Evolutionary conservation across 2,329 filamentous ascomycete species (phyloP).

Genomic region (Colletotrichum tamarilloi): DNA sequence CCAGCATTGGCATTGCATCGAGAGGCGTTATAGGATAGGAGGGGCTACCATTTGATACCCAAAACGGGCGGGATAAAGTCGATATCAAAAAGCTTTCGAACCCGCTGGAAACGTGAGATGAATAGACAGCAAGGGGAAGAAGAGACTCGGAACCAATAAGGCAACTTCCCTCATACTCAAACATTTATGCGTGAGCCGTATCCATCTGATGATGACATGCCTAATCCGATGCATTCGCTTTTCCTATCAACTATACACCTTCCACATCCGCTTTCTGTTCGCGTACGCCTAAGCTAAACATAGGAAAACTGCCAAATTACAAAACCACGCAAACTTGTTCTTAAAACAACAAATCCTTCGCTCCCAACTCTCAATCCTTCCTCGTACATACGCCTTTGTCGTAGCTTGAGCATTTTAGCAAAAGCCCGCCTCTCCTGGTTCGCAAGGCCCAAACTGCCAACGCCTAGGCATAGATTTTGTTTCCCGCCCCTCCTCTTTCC

Average conservation of each 20-base stretch:
- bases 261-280: background rate
- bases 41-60: conserved; percentile 26
- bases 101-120: conserved; percentile 8
- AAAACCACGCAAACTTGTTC: background rate
- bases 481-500: background rate
- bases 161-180: background rate
- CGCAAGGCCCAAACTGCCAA: background rate
- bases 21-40: conserved; percentile 9
- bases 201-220: background rate
- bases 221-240: conserved; percentile 11
- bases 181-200: background rate
- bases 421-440: background rate
- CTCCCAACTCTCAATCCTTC: background rate
- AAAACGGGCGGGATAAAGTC: background rate
- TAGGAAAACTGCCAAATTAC: background rate
- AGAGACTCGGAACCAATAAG: background rate
- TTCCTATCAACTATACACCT: background rate
- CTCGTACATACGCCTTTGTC: background rate
- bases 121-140: conserved; percentile 1
- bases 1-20: conserved; percentile 1
- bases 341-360: background rate
- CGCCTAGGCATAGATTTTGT: no score
- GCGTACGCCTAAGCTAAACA: background rate
- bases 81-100: background rate
- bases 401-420: background rate